Evolutionary conservation across 2,329 filamentous ascomycete species (phyloP).

Genomic region (Dothistroma septosporum): DNA sequence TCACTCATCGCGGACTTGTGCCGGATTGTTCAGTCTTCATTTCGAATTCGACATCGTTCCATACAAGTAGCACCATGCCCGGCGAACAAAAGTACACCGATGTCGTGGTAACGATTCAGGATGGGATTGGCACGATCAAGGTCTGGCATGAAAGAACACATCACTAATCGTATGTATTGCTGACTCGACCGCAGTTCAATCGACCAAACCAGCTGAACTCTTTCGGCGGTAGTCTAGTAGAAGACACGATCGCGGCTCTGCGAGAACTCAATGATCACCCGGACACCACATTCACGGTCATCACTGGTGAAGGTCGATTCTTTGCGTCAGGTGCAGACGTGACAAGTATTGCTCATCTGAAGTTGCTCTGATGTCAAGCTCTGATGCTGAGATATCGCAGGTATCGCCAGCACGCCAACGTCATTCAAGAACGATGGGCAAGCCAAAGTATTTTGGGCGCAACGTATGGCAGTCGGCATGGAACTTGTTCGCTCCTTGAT

Average conservation of each 20-base stretch:
- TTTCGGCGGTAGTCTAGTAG: slow-evolving; percentile 24
- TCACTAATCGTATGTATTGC: neutral
- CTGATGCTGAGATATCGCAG: slow-evolving; percentile 4
- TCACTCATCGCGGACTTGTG: neutral
- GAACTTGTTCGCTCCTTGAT: slow-evolving; percentile 28
- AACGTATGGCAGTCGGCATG: slow-evolving; percentile 22
- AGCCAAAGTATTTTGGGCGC: slow-evolving; percentile 27
- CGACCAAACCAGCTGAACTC: slow-evolving; percentile 29
- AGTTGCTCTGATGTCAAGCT: neutral
- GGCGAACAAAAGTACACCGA: slow-evolving; percentile 21
- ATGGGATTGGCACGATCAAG: slow-evolving; percentile 29
- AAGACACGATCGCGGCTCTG: slow-evolving; percentile 26
- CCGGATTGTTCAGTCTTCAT: too few species aligned
- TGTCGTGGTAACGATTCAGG: slow-evolving; percentile 24
- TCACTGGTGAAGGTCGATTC: slow-evolving; percentile 30
- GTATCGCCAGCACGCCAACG: slow-evolving; percentile 12
- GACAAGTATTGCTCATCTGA: slow-evolving; percentile 9
- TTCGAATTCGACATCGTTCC: neutral
- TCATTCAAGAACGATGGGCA: slow-evolving; percentile 27
- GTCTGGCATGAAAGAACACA: slow-evolving; percentile 2
- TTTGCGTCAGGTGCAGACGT: slow-evolving; percentile 29
- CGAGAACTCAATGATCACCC: slow-evolving; percentile 28
- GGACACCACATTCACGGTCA: slow-evolving; percentile 28
- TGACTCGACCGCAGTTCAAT: slow-evolving; percentile 21
- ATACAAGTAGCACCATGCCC: neutral